Conservation (phyloP, 805 yeast genomes). For the Candida jianshihensis region DNA sequence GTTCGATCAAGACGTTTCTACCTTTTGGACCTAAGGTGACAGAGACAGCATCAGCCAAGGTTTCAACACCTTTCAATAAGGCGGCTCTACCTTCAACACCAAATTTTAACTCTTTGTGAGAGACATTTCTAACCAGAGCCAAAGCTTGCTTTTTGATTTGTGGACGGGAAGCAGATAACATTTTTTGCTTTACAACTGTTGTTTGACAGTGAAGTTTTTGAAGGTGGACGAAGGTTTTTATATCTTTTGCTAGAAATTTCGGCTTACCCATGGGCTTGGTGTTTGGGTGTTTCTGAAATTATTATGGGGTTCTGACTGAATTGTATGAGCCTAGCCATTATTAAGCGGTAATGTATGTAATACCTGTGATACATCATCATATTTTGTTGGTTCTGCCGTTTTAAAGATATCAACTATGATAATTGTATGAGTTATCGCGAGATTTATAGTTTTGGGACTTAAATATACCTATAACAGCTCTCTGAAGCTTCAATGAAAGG, state of each 20-base stretch:
- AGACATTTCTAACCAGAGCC: conserved; percentile 24
- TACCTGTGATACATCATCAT: too few relatives aligned
- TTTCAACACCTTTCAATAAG: conserved; percentile 88
- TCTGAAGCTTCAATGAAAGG: too few relatives aligned
- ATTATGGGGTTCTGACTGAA: too few relatives aligned
- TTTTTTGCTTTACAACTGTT: conserved; percentile 1
- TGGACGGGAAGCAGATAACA: conserved; percentile 23
- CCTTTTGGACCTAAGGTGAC: conserved; percentile 98
- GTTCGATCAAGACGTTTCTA: conserved; percentile 94
- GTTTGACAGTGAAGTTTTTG: not conserved
- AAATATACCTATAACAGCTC: too few relatives aligned
- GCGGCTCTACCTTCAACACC: conserved; percentile 61
- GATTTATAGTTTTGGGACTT: too few relatives aligned
- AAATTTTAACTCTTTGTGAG: conserved; percentile 91
- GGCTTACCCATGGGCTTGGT: not conserved
- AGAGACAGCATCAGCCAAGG: conserved; percentile 81
- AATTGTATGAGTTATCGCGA: too few relatives aligned
- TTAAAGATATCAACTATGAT: too few relatives aligned
- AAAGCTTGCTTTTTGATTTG: conserved; percentile 16
- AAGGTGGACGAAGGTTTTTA: not conserved
- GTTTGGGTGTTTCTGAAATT: not conserved
- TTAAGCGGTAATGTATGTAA: too few relatives aligned
- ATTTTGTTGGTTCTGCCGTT: too few relatives aligned
- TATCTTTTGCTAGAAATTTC: conserved; percentile 11
- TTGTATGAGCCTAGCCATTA: too few relatives aligned